These are phyloP conservation scores for Fusarium zealandicum DNA, from an alignment of 2,329 filamentous ascomycete genomes.

Conservation along the genomic window DNA sequence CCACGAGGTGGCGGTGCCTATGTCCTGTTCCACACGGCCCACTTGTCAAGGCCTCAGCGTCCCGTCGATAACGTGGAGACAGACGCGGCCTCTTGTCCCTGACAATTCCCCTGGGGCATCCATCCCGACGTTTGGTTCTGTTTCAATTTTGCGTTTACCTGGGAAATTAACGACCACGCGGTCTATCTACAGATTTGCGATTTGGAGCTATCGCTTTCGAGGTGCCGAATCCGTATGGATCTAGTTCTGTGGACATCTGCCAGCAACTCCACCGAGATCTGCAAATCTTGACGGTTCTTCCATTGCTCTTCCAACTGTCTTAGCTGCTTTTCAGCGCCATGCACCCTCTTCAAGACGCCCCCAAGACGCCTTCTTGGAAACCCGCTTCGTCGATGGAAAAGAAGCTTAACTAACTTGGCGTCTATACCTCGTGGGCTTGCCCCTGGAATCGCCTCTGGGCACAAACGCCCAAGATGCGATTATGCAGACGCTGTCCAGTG, in stretches of 20 bases:
- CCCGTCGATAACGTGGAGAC: constrained; percentile 13
- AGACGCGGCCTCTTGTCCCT: constrained; percentile 38
- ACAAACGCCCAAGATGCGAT: constrained; percentile 25
- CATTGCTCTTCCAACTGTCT: background rate
- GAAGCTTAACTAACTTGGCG: constrained; percentile 42
- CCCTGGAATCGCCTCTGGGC: constrained; percentile 35
- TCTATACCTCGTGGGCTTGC: constrained; percentile 34
- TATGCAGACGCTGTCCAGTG: constrained; percentile 30
- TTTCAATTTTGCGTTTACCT: constrained; percentile 23
- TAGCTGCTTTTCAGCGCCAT: background rate
- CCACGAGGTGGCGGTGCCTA: constrained; percentile 33
- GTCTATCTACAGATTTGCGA: background rate
- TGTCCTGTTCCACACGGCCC: constrained; percentile 29
- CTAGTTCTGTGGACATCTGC: background rate
- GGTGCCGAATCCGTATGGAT: background rate
- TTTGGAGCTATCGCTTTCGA: background rate
- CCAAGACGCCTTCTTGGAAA: background rate
- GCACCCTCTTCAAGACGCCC: background rate
- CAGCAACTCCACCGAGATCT: constrained; percentile 20
- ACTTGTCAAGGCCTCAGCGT: constrained; percentile 17
- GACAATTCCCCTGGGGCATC: constrained; percentile 30
- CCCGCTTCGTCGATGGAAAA: too few relatives aligned
- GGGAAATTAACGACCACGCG: background rate
- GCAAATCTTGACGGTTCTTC: constrained; percentile 1
- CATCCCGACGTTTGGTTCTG: constrained; percentile 25